These are phyloP conservation scores for Thielaviopsis populi DNA, from an alignment of 2,329 filamentous ascomycete genomes.

Conservation along the genomic window DNA sequence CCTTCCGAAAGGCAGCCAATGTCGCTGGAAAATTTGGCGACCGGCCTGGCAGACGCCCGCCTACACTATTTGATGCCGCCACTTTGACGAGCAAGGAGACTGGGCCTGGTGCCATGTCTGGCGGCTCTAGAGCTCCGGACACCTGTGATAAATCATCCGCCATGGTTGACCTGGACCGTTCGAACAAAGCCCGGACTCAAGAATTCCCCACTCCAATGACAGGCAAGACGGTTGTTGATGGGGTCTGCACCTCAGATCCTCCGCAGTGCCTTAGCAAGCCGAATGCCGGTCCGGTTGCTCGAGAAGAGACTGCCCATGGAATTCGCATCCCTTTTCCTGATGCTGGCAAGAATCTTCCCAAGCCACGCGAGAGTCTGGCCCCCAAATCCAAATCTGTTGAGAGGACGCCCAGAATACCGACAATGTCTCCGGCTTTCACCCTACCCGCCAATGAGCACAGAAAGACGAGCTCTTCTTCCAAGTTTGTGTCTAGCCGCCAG, in stretches of 20 bases:
- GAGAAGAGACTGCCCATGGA: not conserved
- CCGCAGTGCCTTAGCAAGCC: not conserved
- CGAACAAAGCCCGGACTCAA: not conserved
- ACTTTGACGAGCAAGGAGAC: not conserved
- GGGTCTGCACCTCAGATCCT: not conserved
- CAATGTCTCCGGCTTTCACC: conserved; percentile 6
- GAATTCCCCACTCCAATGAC: not conserved
- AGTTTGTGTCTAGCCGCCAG: not conserved
- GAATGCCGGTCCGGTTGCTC: not conserved
- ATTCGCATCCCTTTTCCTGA: not conserved
- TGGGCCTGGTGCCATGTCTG: not conserved
- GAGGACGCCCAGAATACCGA: not conserved
- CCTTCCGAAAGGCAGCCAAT: conserved; percentile 13
- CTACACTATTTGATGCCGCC: not conserved
- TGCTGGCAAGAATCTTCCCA: not conserved
- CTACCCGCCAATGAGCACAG: not conserved
- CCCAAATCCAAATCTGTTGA: not conserved
- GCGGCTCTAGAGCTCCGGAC: not conserved
- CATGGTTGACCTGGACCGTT: not conserved
- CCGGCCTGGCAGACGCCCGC: conserved; percentile 1
- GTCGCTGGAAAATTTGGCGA: conserved; percentile 15
- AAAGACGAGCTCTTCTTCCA: not conserved
- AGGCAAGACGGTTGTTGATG: too few species aligned
- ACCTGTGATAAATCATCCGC: not conserved
- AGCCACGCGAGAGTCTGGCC: not conserved